Evolutionary conservation across 2,329 filamentous ascomycete species (phyloP).

Genomic region (Talaromyces piceae): DNA sequence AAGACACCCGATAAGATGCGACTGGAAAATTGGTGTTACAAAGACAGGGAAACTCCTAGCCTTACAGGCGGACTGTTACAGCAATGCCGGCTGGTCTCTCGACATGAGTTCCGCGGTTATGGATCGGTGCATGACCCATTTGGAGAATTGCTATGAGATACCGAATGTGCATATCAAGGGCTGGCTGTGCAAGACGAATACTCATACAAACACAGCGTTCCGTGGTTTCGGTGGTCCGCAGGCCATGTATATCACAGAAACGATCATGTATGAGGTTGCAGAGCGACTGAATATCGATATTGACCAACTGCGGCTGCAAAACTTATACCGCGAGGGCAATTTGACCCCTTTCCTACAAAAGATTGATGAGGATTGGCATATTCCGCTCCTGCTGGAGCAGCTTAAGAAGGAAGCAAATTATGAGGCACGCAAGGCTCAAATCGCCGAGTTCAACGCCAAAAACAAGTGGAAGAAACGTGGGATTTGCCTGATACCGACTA

Average conservation of each 20-base stretch:
- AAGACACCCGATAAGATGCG: conserved; percentile 80
- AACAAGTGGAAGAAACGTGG: conserved; percentile 97
- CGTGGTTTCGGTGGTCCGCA: conserved; percentile 94
- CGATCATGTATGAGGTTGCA: conserved; percentile 81
- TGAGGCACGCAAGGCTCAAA: conserved; percentile 56
- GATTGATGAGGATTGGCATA: conserved; percentile 79
- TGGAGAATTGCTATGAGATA: conserved; percentile 82
- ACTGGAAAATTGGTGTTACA: conserved; percentile 90
- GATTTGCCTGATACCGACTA: conserved; percentile 79
- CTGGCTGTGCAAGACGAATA: conserved; percentile 87
- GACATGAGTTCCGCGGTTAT: conserved; percentile 68
- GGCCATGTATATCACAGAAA: conserved; percentile 88
- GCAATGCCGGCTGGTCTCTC: conserved; percentile 76
- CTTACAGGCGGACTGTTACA: conserved; percentile 84
- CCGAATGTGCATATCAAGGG: conserved; percentile 84
- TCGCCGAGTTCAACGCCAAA: conserved; percentile 70
- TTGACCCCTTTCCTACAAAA: conserved; percentile 86
- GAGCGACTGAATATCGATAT: conserved; percentile 79
- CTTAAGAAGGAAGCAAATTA: conserved; percentile 73
- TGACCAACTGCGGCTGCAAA: conserved; percentile 74
- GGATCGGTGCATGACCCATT: conserved; percentile 77
- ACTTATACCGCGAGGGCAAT: conserved; percentile 74
- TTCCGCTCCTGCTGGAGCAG: conserved; percentile 91
- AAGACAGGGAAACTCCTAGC: conserved; percentile 88
- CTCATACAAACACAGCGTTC: conserved; percentile 95